These are phyloP conservation scores for Cladophialophora bantiana DNA, from an alignment of 2,329 filamentous ascomycete species.

Conservation along the genomic window DNA sequence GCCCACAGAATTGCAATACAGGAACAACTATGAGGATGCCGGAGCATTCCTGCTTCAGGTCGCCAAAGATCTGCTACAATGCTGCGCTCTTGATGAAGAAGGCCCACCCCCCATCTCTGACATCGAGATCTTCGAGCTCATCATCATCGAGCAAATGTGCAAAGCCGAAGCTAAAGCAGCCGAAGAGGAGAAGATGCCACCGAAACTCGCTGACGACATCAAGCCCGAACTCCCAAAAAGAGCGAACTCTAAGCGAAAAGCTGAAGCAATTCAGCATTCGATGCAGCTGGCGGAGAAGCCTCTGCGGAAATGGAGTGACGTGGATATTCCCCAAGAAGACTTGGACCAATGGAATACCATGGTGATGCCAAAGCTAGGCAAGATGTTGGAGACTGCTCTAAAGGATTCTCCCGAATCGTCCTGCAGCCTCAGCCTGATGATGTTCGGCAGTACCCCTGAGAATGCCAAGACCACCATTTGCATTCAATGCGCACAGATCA, in stretches of 20 bases:
- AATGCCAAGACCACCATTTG: conserved; percentile 68
- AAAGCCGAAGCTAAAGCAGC: conserved; percentile 35
- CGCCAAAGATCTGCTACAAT: conserved; percentile 38
- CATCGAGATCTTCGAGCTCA: conserved; percentile 39
- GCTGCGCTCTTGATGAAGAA: conserved; percentile 39
- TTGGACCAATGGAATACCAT: conserved; percentile 66
- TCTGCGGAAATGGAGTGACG: conserved; percentile 54
- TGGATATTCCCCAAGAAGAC: conserved; percentile 63
- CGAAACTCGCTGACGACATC: conserved; percentile 16
- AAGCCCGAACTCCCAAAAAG: conserved; percentile 26
- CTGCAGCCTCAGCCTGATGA: conserved; percentile 66
- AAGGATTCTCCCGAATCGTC: conserved; percentile 64
- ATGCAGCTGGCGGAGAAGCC: conserved; percentile 34
- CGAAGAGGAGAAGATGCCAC: conserved; percentile 16
- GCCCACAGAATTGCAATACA: conserved; percentile 49
- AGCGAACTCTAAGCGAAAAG: conserved; percentile 33
- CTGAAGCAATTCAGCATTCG: conserved; percentile 27
- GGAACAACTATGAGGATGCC: conserved; percentile 38
- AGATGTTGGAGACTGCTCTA: conserved; percentile 65
- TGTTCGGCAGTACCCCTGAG: conserved; percentile 64
- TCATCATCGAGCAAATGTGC: conserved; percentile 39
- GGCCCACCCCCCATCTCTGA: conserved; percentile 39
- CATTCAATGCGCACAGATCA: conserved; percentile 61
- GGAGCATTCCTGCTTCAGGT: conserved; percentile 40
- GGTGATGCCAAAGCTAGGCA: conserved; percentile 64